Base-by-base conservation (phyloP, 768 basidiomycete species). In the Lactarius trivialis region DNA sequence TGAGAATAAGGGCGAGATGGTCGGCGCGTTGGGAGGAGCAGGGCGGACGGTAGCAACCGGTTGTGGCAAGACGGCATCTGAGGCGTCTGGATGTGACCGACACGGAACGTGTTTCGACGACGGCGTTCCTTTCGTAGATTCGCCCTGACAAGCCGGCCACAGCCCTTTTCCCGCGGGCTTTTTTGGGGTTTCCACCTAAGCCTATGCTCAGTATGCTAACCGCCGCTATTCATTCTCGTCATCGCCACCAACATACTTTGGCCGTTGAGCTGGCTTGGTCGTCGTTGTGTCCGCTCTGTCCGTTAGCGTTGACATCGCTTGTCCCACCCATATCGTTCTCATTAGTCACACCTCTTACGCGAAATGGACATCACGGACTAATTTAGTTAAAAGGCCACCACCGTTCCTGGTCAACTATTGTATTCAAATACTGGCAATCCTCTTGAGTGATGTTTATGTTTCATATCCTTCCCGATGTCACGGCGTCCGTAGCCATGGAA, bases 31-130 rank as follows among this genome's bases (percentile, higher is more conserved):
- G 73, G 76, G 73, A 75, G 73, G 78, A 75, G 73, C 77, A 79
- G 78, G 77, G 78, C 77, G 78, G 76, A 78, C 78, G 74, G 78
- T 74, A 74, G 78, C 76, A 77, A 79, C 77, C 77, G 74, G 74
- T 71, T 71, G 75, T 77, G 77, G 78, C 76, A 78, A 77, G 78
- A 76, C 73, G 71, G 70, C 78, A 79, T 78, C 77, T 76, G 77
- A 67, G 69, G 72, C 72, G 70, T 78, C 75, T 71, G 72, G 78
- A 79, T 82, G 83, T 81, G 85, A 85, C 77, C 78, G 77, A 81
- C 82, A 80, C 81, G 80, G 84, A 86, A 88, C 85, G 85, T 88
- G 85, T 85, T 85, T 81, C 84, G 82, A 78, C 79, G 79, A 77
- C 79, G 78, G 77, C 72, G 68, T 69, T 70, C 68, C 70, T 72